Percentiles rank a stretch among this genome's conserved stretches.
Conservation (phyloP, 2,329 filamentous ascomycete genomes). For the Botryotinia calthae region DNA sequence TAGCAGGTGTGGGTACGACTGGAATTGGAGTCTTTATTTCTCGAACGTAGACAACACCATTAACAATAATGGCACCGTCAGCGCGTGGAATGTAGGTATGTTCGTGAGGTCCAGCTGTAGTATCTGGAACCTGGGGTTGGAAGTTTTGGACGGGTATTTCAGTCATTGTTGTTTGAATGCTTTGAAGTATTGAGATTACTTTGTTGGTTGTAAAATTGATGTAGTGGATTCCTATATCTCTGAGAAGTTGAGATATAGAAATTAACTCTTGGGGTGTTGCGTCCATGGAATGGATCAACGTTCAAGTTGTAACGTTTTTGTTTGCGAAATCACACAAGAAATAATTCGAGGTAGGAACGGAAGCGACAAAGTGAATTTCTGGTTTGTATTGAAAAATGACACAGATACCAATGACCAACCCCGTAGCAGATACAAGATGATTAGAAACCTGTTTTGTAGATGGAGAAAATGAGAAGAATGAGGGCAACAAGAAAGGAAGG, state of each 20-base stretch:
- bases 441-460: not conserved
- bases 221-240: not conserved
- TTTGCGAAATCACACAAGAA: not conserved
- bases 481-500: not conserved
- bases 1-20: constrained; percentile 7
- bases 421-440: not conserved
- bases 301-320: not conserved
- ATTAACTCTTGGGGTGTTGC: not conserved
- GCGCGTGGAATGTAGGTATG: constrained; percentile 54
- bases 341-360: no score
- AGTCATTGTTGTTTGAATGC: constrained; percentile 40
- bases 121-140: constrained; percentile 58
- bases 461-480: not conserved
- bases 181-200: not conserved
- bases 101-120: constrained; percentile 52
- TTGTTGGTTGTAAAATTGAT: not conserved
- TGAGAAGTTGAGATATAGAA: not conserved
- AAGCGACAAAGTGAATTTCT: not conserved
- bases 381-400: not conserved
- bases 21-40: constrained; percentile 4
- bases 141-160: constrained; percentile 49
- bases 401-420: not conserved
- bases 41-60: constrained; percentile 28
- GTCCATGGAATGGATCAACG: not conserved
- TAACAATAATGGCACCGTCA: constrained; percentile 32